These are phyloP conservation scores for Diversispora epigaea DNA, from an alignment of 192 early-diverging fungal genomes.

Conservation along the genomic window DNA sequence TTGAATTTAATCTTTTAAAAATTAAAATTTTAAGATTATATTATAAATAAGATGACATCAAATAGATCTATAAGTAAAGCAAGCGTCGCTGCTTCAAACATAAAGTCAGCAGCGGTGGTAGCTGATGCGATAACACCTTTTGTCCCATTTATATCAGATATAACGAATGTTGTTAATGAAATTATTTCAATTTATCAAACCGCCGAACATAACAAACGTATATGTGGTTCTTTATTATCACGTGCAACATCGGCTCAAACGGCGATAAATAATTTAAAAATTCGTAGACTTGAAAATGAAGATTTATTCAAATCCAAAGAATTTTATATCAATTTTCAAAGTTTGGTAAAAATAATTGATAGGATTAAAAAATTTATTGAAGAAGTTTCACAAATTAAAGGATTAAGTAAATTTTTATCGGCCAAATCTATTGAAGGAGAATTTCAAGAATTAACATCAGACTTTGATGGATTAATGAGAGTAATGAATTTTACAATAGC, in stretches of 20 bases:
- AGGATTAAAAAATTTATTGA: constrained; percentile 27
- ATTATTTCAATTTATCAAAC: constrained; percentile 25
- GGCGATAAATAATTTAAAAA: constrained; percentile 19
- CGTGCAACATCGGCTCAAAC: constrained; percentile 17
- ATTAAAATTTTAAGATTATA: too few relatives aligned
- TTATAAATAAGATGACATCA: too few relatives aligned
- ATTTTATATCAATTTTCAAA: constrained; percentile 29
- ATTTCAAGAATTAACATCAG: constrained; percentile 19
- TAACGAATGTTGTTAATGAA: constrained; percentile 5
- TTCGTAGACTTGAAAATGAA: constrained; percentile 24
- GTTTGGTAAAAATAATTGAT: neutral
- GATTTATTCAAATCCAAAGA: constrained; percentile 25
- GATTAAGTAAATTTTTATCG: constrained; percentile 23
- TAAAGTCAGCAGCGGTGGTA: neutral
- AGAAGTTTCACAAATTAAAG: constrained; percentile 28
- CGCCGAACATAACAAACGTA: constrained; percentile 31
- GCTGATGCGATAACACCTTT: constrained; percentile 20
- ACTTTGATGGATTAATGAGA: constrained; percentile 26
- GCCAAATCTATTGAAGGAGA: constrained; percentile 15
- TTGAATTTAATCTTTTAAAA: too few relatives aligned
- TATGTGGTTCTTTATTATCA: constrained; percentile 22
- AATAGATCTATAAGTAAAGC: too few relatives aligned
- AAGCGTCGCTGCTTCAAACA: too few relatives aligned
- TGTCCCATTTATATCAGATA: constrained; percentile 22
- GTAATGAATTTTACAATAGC: constrained; percentile 21